phyloP scores from a whole-genome alignment of 2,329 filamentous ascomycete genomes.

The Fusarium tricinctum region DNA sequence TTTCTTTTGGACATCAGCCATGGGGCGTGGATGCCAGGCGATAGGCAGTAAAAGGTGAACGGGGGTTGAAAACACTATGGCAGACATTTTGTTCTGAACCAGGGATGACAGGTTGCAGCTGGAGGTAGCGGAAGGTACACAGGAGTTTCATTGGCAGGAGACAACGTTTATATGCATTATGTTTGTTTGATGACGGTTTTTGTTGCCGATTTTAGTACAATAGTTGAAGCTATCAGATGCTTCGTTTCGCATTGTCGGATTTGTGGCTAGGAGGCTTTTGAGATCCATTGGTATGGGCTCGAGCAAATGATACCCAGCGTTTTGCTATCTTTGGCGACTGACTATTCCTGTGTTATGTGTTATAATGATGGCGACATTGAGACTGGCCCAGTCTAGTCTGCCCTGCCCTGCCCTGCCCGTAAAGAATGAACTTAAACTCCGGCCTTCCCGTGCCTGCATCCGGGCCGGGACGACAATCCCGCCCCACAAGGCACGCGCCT shows the following conservation, averaged over 20 bases:
- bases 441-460: slow-evolving; percentile 42
- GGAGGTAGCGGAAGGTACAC: slow-evolving; percentile 16
- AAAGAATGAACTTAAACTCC: slow-evolving; percentile 5
- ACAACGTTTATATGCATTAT: slow-evolving; percentile 32
- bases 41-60: slow-evolving; percentile 33
- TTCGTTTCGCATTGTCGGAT: slow-evolving; percentile 29
- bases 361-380: neutral
- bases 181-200: slow-evolving; percentile 30
- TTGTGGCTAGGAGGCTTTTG: slow-evolving; percentile 35
- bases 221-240: slow-evolving; percentile 35
- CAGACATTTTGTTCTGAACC: slow-evolving; percentile 27
- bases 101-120: slow-evolving; percentile 11
- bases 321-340: slow-evolving; percentile 33
- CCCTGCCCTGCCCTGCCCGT: neutral
- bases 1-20: slow-evolving; percentile 29
- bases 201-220: slow-evolving; percentile 16
- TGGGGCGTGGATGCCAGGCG: slow-evolving; percentile 11
- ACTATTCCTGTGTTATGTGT: neutral
- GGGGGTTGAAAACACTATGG: slow-evolving; percentile 21
- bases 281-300: slow-evolving; percentile 40
- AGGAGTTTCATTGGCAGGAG: slow-evolving; percentile 34
- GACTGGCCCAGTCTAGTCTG: neutral
- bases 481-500: slow-evolving; percentile 41
- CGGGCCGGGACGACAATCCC: slow-evolving; percentile 38
- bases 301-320: slow-evolving; percentile 50